Evolutionary conservation across 2,329 filamentous ascomycete genomes (phyloP).

Genomic region (Talaromyces sp.): DNA sequence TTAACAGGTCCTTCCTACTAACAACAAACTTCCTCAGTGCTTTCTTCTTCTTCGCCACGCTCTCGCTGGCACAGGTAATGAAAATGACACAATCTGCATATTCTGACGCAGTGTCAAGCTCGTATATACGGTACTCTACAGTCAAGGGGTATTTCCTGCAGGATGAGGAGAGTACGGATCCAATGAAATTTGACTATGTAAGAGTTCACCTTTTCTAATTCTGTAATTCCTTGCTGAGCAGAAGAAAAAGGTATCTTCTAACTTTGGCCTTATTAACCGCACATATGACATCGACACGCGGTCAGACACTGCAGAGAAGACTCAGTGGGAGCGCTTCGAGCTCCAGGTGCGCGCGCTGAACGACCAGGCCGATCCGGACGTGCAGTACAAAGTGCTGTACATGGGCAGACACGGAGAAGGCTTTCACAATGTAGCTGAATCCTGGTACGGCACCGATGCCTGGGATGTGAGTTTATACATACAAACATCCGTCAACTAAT

Average conservation of each 20-base stretch:
- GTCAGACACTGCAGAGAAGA: constrained; percentile 22
- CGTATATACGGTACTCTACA: constrained; percentile 31
- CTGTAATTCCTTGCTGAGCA: background rate
- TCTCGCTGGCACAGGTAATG: constrained; percentile 10
- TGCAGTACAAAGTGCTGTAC: constrained; percentile 52
- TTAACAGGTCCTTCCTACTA: background rate
- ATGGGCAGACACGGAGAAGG: constrained; percentile 58
- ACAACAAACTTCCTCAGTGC: background rate
- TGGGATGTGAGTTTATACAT: constrained; percentile 49
- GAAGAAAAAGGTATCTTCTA: constrained; percentile 27
- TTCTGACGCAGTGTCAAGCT: background rate
- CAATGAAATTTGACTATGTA: constrained; percentile 45
- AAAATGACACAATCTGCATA: constrained; percentile 12
- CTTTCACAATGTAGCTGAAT: constrained; percentile 56
- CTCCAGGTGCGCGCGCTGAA: constrained; percentile 45
- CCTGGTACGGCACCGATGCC: constrained; percentile 50
- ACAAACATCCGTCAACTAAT: no score
- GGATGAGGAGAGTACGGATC: constrained; percentile 44
- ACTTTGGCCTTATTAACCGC: constrained; percentile 46
- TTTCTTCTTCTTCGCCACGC: constrained; percentile 5
- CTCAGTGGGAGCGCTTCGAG: constrained; percentile 52
- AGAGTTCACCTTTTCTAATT: constrained; percentile 6
- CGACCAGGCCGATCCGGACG: constrained; percentile 25
- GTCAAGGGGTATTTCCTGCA: constrained; percentile 47
- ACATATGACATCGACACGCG: constrained; percentile 35